Evolutionary conservation across 441 rosid genomes (phyloP), one percentile per base, ranked within the genome.

Genomic region (Syzygium malaccense): DNA sequence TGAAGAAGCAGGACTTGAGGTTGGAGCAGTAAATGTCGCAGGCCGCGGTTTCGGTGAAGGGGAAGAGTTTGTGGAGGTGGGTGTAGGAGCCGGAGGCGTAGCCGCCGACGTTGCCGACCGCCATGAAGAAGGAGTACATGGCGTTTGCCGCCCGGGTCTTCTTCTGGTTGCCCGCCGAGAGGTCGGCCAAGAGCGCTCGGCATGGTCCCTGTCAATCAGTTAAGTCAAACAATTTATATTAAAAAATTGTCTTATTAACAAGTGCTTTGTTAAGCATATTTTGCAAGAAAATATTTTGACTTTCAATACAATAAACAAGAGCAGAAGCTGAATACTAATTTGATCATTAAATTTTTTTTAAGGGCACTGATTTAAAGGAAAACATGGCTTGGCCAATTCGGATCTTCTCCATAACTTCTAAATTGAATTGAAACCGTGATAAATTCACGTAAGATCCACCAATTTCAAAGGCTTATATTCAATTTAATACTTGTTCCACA

Each of bases 21-120:
- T 98, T 98, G 3, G 99, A 97, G 58, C 99, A 96, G 92, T 95
- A 96, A 49, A 94, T 80, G 78, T 98, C 98, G 57, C 99, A 98
- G 5, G 99, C 95, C 25, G 58, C 87, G 1, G 99, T 94, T 85
- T 87, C 89, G 6, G 99, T 92, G 93, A 98, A 98, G 0, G 98
- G 96, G 32, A 95, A 90, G 18, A 94, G 19, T 32, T 89, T 88
- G 91, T 95, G 92, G 25, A 98, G 91, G 87, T 91, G 89, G 30
- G 92, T 91, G 92, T 94, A 94, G 33, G 97, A 93, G 4, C 99
- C 99, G 14, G 99, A 96, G 62, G 97, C 97, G 89, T 86, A 96
- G 11, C 99, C 99, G 8, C 95, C 93, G 51, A 96, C 94, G 92
- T 95, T 95, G 8, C 99, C 99, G 12, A 97, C 93, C 26, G 98